Percentiles rank a stretch among this genome's conserved stretches.
Evolutionary conservation across 2,329 filamentous ascomycete species (phyloP).

Genomic region (Claviceps fusiformis): DNA sequence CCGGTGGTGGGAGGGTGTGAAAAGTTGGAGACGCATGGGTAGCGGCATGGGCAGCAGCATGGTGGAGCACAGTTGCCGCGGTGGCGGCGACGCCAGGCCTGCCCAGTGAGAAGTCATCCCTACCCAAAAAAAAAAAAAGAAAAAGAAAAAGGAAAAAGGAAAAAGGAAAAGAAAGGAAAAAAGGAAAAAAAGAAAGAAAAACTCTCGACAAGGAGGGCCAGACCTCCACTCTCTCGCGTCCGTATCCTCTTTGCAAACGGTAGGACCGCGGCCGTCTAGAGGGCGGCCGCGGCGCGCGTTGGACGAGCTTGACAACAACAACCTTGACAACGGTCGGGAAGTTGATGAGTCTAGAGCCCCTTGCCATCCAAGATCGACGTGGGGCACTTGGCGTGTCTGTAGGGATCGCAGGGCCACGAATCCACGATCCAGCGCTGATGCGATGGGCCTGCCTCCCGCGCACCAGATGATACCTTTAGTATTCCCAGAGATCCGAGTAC

Average conservation of each 20-base stretch:
- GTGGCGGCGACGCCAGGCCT: conserved; percentile 6
- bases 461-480: not conserved
- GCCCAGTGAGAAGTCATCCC: conserved; percentile 7
- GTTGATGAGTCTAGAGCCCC: conserved; percentile 5
- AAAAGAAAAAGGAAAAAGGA: no score
- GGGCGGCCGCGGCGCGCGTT: not conserved
- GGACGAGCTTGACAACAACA: not conserved
- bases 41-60: conserved; percentile 1
- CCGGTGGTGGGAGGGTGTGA: not conserved
- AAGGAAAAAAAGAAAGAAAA: no score
- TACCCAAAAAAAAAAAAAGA: no score
- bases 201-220: conserved; percentile 6
- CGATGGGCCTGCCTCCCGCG: conserved; percentile 4
- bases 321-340: not conserved
- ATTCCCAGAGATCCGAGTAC: not conserved
- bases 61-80: conserved; percentile 5
- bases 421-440: conserved; percentile 5
- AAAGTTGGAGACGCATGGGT: not conserved
- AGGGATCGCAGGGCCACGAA: conserved; percentile 9
- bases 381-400: conserved; percentile 8
- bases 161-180: no score
- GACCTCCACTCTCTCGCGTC: not conserved
- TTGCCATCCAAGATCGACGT: conserved; percentile 1
- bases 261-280: conserved; percentile 4
- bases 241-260: not conserved